phyloP scores from a whole-genome alignment of 352 stramenopile genomes.

The Elongisporangium anandrum region DNA sequence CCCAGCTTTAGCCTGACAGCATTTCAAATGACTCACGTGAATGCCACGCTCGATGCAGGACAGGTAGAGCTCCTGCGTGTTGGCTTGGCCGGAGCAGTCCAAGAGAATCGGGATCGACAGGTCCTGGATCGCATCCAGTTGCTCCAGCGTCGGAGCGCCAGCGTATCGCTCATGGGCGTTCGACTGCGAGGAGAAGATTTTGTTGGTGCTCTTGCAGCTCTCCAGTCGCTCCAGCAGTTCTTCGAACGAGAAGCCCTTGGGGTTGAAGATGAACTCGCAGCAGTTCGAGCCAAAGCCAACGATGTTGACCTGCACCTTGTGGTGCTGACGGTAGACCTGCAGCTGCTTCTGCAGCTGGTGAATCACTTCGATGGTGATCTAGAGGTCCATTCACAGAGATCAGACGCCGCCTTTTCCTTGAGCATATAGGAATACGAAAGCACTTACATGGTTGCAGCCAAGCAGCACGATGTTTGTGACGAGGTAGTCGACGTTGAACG shows the following conservation, averaged over 20 bases:
- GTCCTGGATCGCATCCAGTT: slow-evolving; percentile 59
- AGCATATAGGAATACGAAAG: neutral
- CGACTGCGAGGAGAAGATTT: slow-evolving; percentile 19
- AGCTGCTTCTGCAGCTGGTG: slow-evolving; percentile 56
- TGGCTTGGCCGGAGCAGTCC: slow-evolving; percentile 61
- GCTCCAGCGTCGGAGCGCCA: slow-evolving; percentile 37
- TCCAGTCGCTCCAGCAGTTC: slow-evolving; percentile 37
- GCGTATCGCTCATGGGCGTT: slow-evolving; percentile 15
- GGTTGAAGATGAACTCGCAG: slow-evolving; percentile 51
- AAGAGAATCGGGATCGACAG: slow-evolving; percentile 66
- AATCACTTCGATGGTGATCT: slow-evolving; percentile 63
- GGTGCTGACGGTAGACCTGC: slow-evolving; percentile 56
- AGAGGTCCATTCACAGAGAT: slow-evolving; percentile 1
- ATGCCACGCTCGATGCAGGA: slow-evolving; percentile 65
- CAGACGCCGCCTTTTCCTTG: neutral
- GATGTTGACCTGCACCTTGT: slow-evolving; percentile 64
- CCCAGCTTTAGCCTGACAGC: neutral
- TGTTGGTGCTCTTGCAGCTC: slow-evolving; percentile 28
- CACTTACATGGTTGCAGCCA: slow-evolving; percentile 53
- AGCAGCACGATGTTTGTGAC: slow-evolving; percentile 70
- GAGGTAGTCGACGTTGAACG: slow-evolving; percentile 76
- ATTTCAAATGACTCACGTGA: slow-evolving; percentile 20
- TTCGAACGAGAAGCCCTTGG: slow-evolving; percentile 44
- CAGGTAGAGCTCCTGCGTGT: slow-evolving; percentile 48
- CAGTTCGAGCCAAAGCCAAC: slow-evolving; percentile 69